phyloP scores from a whole-genome alignment of 2,329 filamentous ascomycete species.

The Dothiorella sarmentorum region DNA sequence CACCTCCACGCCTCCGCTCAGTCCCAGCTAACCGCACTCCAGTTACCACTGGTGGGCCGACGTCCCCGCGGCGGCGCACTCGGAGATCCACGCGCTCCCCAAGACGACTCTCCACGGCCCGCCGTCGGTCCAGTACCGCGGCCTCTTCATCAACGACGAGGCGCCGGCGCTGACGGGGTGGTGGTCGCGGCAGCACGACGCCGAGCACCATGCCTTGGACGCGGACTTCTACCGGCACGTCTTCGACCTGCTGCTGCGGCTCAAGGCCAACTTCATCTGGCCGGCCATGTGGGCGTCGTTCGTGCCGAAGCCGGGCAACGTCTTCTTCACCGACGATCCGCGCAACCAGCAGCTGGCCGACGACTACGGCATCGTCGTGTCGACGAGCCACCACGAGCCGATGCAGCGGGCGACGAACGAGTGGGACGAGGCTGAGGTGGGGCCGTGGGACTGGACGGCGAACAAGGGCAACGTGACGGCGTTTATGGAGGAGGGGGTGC shows the following conservation, averaged over 20 bases:
- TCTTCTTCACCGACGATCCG: conserved; percentile 25
- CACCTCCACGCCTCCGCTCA: too few relatives aligned
- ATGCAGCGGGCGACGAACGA: conserved; percentile 25
- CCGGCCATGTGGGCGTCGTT: conserved; percentile 24
- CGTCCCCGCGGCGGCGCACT: conserved; percentile 19
- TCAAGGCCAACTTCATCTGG: conserved; percentile 25
- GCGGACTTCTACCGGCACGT: conserved; percentile 20
- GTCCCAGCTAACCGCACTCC: background rate
- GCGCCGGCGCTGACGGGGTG: conserved; percentile 20
- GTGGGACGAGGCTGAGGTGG: conserved; percentile 16
- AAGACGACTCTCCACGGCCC: conserved; percentile 18
- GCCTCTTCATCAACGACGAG: conserved; percentile 23
- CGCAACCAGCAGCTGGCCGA: conserved; percentile 23
- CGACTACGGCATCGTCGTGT: conserved; percentile 23
- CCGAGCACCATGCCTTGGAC: conserved; percentile 12
- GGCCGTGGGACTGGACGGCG: conserved; percentile 21
- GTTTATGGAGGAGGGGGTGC: conserved; percentile 22
- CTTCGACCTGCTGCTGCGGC: conserved; percentile 20
- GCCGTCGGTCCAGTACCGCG: conserved; percentile 21
- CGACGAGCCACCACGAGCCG: conserved; percentile 24
- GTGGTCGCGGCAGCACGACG: conserved; percentile 19
- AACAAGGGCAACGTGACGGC: conserved; percentile 22
- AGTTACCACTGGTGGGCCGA: conserved; percentile 23
- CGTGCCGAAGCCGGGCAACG: conserved; percentile 22
- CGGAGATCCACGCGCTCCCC: conserved; percentile 15